A percentile compares a stretch with the other conserved stretches of the same genome.
These are phyloP conservation scores for Fusarium nisikadoi DNA, from an alignment of 2,329 filamentous ascomycete genomes.

Conservation along the genomic window DNA sequence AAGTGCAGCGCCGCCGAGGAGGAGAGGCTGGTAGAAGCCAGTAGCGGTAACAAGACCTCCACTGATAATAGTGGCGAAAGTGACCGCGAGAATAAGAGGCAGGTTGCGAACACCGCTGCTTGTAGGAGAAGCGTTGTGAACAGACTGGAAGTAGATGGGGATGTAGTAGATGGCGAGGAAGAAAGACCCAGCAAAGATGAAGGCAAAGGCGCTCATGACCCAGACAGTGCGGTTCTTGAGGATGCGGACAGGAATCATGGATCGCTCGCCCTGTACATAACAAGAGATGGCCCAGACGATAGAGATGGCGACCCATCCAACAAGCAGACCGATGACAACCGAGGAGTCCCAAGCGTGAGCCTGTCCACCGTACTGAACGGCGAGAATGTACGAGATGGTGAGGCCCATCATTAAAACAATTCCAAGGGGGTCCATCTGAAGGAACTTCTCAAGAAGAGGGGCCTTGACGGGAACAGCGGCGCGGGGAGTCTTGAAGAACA, in stretches of 20 bases:
- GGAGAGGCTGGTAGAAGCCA: conserved; percentile 56
- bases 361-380: conserved; percentile 60
- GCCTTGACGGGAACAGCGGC: conserved; percentile 52
- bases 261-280: conserved; percentile 57
- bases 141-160: conserved; percentile 58
- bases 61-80: conserved; percentile 53
- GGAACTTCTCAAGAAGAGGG: conserved; percentile 55
- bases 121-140: conserved; percentile 54
- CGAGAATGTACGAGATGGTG: conserved; percentile 57
- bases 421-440: conserved; percentile 61
- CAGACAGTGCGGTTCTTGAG: conserved; percentile 52
- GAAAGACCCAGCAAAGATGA: conserved; percentile 57
- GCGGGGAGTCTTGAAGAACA: conserved; percentile 56
- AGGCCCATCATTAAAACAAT: conserved; percentile 57
- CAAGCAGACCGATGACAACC: conserved; percentile 55
- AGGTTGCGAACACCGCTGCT: conserved; percentile 57
- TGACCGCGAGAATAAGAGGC: conserved; percentile 58
- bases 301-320: conserved; percentile 52
- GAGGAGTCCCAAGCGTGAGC: conserved; percentile 56
- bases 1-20: conserved; percentile 58
- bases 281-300: conserved; percentile 51
- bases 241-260: conserved; percentile 55
- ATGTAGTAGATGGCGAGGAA: conserved; percentile 60
- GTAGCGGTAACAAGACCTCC: conserved; percentile 53
- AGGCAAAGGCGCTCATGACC: conserved; percentile 52